Evolutionary conservation across 2,329 filamentous ascomycete species (phyloP).

Genomic region (Biscogniauxia marginata): DNA sequence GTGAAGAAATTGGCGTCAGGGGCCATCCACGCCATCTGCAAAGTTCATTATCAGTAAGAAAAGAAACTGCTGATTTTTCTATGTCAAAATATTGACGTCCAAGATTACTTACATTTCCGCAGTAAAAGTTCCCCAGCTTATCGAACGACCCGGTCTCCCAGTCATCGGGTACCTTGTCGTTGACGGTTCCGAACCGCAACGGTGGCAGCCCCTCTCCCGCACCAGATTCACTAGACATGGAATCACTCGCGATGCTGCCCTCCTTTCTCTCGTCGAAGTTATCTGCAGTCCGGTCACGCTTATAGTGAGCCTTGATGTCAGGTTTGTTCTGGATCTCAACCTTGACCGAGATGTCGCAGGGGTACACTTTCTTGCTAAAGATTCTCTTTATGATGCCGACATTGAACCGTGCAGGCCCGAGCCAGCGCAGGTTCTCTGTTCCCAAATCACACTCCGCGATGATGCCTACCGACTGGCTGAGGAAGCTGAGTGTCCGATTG

Average conservation of each 20-base stretch:
- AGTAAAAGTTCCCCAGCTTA: conserved; percentile 88
- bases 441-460: conserved; percentile 87
- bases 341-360: conserved; percentile 84
- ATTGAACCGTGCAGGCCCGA: conserved; percentile 83
- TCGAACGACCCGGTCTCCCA: conserved; percentile 76
- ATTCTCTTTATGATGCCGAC: conserved; percentile 79
- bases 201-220: conserved; percentile 61
- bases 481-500: conserved; percentile 74
- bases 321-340: conserved; percentile 76
- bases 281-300: conserved; percentile 35
- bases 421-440: conserved; percentile 90
- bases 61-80: no score
- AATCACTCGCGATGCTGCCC: conserved; percentile 19
- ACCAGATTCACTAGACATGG: conserved; percentile 19
- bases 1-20: conserved; percentile 85
- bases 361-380: conserved; percentile 75
- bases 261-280: conserved; percentile 30
- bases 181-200: conserved; percentile 76
- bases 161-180: conserved; percentile 70
- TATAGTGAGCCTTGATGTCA: conserved; percentile 72
- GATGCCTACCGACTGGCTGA: conserved; percentile 87
- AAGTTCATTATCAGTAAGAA: background rate
- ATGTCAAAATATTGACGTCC: no score
- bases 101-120: conserved; percentile 79
- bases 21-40: conserved; percentile 84